Evolutionary conservation across 176 grass and related monocot genomes (phyloP), one percentile per base, ranked within the genome.

Genomic region (Pontederia paniculata): DNA sequence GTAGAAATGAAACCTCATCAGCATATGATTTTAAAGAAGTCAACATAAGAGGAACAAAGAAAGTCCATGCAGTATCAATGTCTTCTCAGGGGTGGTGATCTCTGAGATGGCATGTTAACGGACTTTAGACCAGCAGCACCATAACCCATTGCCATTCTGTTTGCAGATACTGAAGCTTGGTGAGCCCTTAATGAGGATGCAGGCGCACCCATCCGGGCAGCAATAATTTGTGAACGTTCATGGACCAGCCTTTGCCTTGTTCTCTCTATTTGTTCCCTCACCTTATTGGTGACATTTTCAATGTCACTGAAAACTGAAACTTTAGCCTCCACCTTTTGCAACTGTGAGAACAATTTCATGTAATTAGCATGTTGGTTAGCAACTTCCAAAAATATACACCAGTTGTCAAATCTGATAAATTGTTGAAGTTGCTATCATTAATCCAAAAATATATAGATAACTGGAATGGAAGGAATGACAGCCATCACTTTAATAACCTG

Each of bases 211-310:
- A 94, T 74, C 50, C 87, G 83, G 48, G 79, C 86, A 21, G 80
- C 80, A 60, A 98, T 84, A 77, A 98, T 83, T 17, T 80, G 83
- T 17, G 89, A 84, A 16, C 93, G 83, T 71, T 98, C 87, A 62
- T 88, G 68, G 54, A 91, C 67, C 57, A 98, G 83, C 68, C 77
- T 88, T 54, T 88, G 78, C 66, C 77, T 98, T 18, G 88, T 78
- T 72, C 83, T 98, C 28, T 98, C 93, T 0, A 83, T 87, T 65
- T 84, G 85, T 61, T 91, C 87, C 70, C 83, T 88, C 45, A 89
- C 80, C 69, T 75, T 71, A 46, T 74, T 63, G 58, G 79, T 64
- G 43, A 91, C 74, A 11, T 77, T 74, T 43, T 98, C 93, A 62
- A 98, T 74, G 49, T 91, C 93, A 13, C 72, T 17, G 62, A 98